phyloP scores from a whole-genome alignment of 139 green algal species.

The Gonium pectorale region DNA sequence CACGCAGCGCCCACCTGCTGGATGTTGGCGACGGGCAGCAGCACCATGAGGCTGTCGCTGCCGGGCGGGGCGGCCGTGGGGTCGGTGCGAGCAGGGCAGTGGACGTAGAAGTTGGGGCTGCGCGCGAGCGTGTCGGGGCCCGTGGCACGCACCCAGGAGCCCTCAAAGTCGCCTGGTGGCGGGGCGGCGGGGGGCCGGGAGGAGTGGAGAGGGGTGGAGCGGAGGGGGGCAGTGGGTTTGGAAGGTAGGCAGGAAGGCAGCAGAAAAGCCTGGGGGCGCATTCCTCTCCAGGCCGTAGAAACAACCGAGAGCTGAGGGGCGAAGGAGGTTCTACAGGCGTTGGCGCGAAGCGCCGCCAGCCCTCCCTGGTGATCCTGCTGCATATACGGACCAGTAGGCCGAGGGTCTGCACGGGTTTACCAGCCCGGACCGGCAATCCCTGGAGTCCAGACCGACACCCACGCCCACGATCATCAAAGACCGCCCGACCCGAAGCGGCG shows the following conservation, averaged over 20 bases:
- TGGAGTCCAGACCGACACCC: too few species aligned
- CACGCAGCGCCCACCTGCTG: constrained; percentile 59
- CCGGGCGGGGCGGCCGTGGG: constrained; percentile 73
- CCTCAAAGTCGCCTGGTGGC: constrained; percentile 57
- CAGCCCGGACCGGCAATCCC: too few species aligned
- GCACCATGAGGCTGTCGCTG: constrained; percentile 53
- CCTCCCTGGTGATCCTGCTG: too few species aligned
- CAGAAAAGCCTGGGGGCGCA: background rate
- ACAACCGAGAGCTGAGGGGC: too few species aligned
- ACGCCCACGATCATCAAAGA: too few species aligned
- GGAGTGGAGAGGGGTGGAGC: background rate
- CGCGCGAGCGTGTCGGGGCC: constrained; percentile 58
- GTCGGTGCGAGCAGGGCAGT: constrained; percentile 83
- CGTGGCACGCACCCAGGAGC: constrained; percentile 70
- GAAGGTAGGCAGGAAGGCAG: background rate
- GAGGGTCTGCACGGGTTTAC: too few species aligned
- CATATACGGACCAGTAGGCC: too few species aligned
- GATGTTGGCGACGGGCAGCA: constrained; percentile 86
- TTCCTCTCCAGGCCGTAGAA: background rate
- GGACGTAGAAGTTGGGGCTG: constrained; percentile 91
- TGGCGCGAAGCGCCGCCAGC: too few species aligned
- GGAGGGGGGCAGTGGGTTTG: background rate
- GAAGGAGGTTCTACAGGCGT: too few species aligned
- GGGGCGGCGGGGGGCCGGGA: too few species aligned
- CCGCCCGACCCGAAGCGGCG: too few species aligned